Evolutionary conservation across 2,329 filamentous ascomycete species (phyloP).

Genomic region (Plectosphaerella plurivora): DNA sequence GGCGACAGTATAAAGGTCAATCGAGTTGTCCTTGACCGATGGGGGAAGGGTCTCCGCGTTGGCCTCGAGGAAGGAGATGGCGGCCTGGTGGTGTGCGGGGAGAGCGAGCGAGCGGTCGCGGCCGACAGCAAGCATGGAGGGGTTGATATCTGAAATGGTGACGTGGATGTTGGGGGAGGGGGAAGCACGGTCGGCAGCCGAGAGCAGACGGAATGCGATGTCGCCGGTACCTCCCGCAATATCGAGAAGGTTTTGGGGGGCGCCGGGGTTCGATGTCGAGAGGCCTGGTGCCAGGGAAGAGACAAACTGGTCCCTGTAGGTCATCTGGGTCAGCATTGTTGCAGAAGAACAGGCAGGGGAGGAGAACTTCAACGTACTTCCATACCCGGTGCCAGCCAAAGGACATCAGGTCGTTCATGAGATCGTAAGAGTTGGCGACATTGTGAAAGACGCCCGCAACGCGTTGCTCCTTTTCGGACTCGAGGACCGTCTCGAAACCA

Average conservation of each 20-base stretch:
- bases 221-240: conserved; percentile 96
- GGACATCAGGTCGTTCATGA: conserved; percentile 99
- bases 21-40: conserved; percentile 60
- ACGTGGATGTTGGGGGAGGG: conserved; percentile 76
- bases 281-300: conserved; percentile 81
- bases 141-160: conserved; percentile 94
- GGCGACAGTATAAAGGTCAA: conserved; percentile 95
- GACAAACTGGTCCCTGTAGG: conserved; percentile 77
- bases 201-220: conserved; percentile 93
- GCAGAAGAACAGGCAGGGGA: not conserved
- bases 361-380: conserved; percentile 51
- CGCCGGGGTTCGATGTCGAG: conserved; percentile 35
- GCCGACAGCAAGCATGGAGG: conserved; percentile 88
- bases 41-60: conserved; percentile 75
- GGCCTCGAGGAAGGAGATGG: conserved; percentile 76
- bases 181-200: conserved; percentile 79
- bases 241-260: conserved; percentile 75
- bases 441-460: conserved; percentile 91
- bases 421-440: conserved; percentile 90
- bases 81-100: conserved; percentile 48
- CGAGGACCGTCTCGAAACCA: conserved; percentile 80
- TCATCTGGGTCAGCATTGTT: conserved; percentile 1
- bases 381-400: conserved; percentile 93
- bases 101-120: conserved; percentile 66
- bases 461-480: conserved; percentile 66